These are phyloP conservation scores for Boletus rex-veris DNA, from an alignment of 768 basidiomycete genomes.

Conservation along the genomic window DNA sequence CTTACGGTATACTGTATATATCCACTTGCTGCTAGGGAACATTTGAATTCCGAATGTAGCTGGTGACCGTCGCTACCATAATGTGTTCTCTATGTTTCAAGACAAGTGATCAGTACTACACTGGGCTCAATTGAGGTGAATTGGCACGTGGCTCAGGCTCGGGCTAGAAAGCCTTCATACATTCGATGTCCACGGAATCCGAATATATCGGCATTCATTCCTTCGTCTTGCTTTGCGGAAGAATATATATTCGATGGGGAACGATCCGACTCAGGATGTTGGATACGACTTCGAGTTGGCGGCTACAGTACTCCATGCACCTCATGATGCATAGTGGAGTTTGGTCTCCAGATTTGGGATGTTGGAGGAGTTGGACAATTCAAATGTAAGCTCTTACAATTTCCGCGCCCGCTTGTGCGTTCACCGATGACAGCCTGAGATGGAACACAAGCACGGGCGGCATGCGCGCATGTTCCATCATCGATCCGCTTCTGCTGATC, in stretches of 20 bases:
- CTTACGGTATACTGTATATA: not conserved
- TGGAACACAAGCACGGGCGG: not conserved
- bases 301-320: not conserved
- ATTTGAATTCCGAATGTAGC: not conserved
- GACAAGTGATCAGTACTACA: not conserved
- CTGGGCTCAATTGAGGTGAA: conserved; percentile 13
- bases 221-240: not conserved
- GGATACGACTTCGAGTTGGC: not conserved
- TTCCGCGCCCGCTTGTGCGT: not conserved
- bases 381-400: not conserved
- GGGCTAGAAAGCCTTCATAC: not conserved
- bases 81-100: conserved; percentile 3
- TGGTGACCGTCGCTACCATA: not conserved
- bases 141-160: not conserved
- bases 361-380: not conserved
- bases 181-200: not conserved
- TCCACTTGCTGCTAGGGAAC: not conserved
- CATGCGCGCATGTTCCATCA: not conserved
- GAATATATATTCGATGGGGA: not conserved
- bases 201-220: not conserved
- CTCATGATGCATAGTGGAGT: not conserved
- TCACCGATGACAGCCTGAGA: not conserved
- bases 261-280: not conserved
- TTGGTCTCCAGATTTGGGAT: not conserved
- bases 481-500: conserved; percentile 3